Evolutionary conservation across 73 alveolate genomes (phyloP), one percentile per base, ranked within the genome.

Genomic region (Stentor roeselii): DNA sequence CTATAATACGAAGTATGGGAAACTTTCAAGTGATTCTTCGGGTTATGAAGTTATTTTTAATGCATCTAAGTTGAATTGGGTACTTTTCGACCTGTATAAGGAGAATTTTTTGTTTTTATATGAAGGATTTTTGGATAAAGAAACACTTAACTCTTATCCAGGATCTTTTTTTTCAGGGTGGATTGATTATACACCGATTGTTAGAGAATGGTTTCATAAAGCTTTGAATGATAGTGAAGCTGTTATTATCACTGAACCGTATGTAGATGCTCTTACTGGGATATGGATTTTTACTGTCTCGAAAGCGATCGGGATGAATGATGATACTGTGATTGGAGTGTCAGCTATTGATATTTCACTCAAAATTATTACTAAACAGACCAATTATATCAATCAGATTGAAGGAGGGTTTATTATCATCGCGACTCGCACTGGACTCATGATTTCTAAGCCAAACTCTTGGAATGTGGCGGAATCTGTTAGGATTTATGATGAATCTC

Each of bases 401-500:
- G 41, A 67, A 0, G 34, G 50, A 1, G 80, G 80, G 27, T 67
- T 67, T 67, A 67, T 67, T n/a, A 67, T 67, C 42, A 36, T 67
- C 27, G 41, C 34, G 21, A 27, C 80, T 30, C 34, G 42, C 14
- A 40, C 15, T 14, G 80, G 80, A 40, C 21, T 67, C 42, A 67
- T 67, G 21, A n/a, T 67, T 67, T 30, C 41, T 30, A 67, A 14
- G 41, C 80, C 80, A 1, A 32, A 34, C 41, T 30, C 80, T 67
- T 67, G 80, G 80, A 21, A 34, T 67, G 21, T 34, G 34, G 37
- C 41, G 41, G 14, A 15, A 30, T 30, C 80, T 2, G 14, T 67
- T 14, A 67, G 80, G 34, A 67, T 67, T 67, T 67, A 67, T 67
- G 80, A 67, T 2, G 80, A 67, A 67, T 27, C 80, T 2, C 21